Evolutionary conservation across 2,329 filamentous ascomycete genomes (phyloP), one percentile per base, ranked within the genome.

Genomic region (Madurella mycetomatis): DNA sequence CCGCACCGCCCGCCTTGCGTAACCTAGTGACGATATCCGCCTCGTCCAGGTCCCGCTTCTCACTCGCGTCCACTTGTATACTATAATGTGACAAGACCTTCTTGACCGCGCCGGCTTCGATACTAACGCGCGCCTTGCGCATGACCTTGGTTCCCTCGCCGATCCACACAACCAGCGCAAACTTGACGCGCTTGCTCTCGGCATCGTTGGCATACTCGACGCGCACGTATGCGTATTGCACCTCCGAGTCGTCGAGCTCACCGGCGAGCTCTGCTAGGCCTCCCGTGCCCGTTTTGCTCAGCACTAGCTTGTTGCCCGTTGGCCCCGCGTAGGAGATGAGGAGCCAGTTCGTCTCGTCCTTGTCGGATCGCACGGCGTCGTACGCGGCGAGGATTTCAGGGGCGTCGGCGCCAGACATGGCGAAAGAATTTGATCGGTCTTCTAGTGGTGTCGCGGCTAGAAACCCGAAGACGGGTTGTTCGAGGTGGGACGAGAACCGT

Each of bases 131-230:
- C 9, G 84, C 85, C 69, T 86, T 86, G 62, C 84, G 78, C 85
- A 88, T 87, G 54, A 87, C 79, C 70, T 81, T 82, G 1, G 83
- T 84, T 56, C 72, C 67, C 68, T 79, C 76, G 67, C 85, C 85
- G 68, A 86, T 86, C 85, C 85, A 88, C 60, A 86, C 77, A 32
- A 87, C 72, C 47, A 88, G 75, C 47, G 75, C 78, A 66, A 88
- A 88, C 72, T 88, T 88, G 65, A 86, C 80, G 39, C 85, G 76
- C 66, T 74, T 84, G 70, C 77, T 82, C 74, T 88, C 85, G 60
- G 81, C 81, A 69, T 88, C 85, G 72, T 87, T 88, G 66, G 84
- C 84, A 69, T 88, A 83, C 73, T 87, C 83, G 67, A 86, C 73
- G 31, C 83, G 80, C 62, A 75, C 80, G 72, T 87, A 87, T 52